Conservation (phyloP, 2,329 filamentous ascomycete species). For the Periconia macrospinosa region DNA sequence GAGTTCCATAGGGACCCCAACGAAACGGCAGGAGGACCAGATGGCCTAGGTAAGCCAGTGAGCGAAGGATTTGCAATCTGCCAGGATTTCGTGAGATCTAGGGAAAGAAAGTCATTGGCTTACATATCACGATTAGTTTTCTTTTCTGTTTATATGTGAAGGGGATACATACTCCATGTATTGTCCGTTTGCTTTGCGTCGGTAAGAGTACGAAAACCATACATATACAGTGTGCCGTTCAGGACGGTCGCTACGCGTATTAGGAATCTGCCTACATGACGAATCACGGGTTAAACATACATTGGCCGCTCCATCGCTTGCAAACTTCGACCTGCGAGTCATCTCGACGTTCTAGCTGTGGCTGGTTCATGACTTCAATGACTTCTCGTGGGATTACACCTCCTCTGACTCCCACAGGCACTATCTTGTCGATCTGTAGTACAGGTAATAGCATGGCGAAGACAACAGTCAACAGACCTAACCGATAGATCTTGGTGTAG, state of each 20-base stretch:
- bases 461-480: constrained; percentile 31
- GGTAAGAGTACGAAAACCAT: constrained; percentile 68
- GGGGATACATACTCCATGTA: constrained; percentile 66
- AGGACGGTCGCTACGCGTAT: constrained; percentile 59
- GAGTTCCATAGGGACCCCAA: constrained; percentile 78
- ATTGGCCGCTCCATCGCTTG: constrained; percentile 42
- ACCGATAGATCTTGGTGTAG: constrained; percentile 28
- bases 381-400: constrained; percentile 24
- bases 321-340: constrained; percentile 39
- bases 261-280: not conserved
- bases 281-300: constrained; percentile 8
- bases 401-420: constrained; percentile 28
- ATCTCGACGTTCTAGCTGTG: constrained; percentile 29
- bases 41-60: constrained; percentile 64
- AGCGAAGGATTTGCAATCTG: constrained; percentile 65
- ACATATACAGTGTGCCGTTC: constrained; percentile 76
- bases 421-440: constrained; percentile 30
- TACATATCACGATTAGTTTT: not conserved
- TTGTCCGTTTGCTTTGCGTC: constrained; percentile 60
- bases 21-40: constrained; percentile 70
- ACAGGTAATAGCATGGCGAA: constrained; percentile 39
- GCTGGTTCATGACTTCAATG: too few species aligned
- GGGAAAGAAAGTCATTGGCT: constrained; percentile 67
- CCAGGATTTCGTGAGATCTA: constrained; percentile 77
- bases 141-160: too few species aligned